Evolutionary conservation across 2,329 filamentous ascomycete genomes (phyloP).

Genomic region (Huntiella bhutanensis): DNA sequence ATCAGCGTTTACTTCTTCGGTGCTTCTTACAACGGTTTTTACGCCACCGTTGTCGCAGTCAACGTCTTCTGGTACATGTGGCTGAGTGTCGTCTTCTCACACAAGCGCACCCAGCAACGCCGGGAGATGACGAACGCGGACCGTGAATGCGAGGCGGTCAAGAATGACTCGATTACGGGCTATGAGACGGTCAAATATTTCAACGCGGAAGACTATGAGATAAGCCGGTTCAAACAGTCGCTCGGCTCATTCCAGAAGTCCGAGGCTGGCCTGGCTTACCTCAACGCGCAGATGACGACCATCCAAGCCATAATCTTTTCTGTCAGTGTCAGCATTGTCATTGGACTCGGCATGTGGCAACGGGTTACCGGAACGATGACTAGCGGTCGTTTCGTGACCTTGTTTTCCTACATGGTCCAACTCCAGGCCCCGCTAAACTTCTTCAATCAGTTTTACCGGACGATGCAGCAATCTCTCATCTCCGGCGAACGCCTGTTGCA

Average conservation of each 20-base stretch:
- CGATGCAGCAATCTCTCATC: slow-evolving; percentile 92
- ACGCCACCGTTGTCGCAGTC: slow-evolving; percentile 57
- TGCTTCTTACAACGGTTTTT: slow-evolving; percentile 45
- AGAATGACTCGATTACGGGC: slow-evolving; percentile 97
- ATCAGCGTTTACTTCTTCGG: slow-evolving; percentile 72
- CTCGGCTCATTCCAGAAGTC: slow-evolving; percentile 54
- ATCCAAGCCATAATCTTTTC: slow-evolving; percentile 67
- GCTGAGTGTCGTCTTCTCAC: slow-evolving; percentile 87
- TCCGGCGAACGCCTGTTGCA: slow-evolving; percentile 90
- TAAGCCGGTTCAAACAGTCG: slow-evolving; percentile 50
- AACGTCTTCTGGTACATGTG: slow-evolving; percentile 95
- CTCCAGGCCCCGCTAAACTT: slow-evolving; percentile 68
- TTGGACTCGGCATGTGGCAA: slow-evolving; percentile 60
- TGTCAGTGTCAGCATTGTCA: slow-evolving; percentile 50
- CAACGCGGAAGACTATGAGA: slow-evolving; percentile 67
- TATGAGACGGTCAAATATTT: slow-evolving; percentile 93
- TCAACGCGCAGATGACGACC: slow-evolving; percentile 64
- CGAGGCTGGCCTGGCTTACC: slow-evolving; percentile 58
- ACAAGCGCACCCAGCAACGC: slow-evolving; percentile 77
- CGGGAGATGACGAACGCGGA: slow-evolving; percentile 90
- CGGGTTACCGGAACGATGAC: slow-evolving; percentile 45
- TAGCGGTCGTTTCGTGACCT: slow-evolving; percentile 52
- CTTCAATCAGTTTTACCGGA: slow-evolving; percentile 88
- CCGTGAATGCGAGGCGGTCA: slow-evolving; percentile 87
- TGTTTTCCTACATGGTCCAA: slow-evolving; percentile 63